These are phyloP conservation scores for Pseudogymnoascus sp. DNA, from an alignment of 2,329 filamentous ascomycete genomes.

Conservation along the genomic window DNA sequence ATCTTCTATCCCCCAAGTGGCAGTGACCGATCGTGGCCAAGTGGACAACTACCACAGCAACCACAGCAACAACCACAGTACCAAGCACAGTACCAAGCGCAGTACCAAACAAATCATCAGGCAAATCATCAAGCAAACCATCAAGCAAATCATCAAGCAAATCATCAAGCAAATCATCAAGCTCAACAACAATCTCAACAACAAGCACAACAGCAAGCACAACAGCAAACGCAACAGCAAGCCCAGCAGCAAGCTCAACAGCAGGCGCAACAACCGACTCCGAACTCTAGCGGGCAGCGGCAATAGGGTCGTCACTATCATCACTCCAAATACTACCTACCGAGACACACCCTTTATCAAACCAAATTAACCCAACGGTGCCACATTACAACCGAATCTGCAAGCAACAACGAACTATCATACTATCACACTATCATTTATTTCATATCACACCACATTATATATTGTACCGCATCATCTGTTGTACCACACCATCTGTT, in stretches of 20 bases:
- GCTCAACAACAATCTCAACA: background rate
- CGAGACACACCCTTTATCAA: background rate
- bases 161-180: background rate
- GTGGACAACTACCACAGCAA: conserved; percentile 16
- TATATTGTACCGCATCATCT: background rate
- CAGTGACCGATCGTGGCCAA: conserved; percentile 24
- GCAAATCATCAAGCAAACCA: background rate
- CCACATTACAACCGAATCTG: background rate
- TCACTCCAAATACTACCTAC: background rate
- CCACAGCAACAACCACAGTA: background rate
- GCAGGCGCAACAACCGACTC: background rate
- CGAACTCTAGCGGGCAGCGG: background rate
- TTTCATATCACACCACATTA: background rate
- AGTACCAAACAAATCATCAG: background rate
- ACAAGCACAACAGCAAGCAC: background rate
- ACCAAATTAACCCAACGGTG: background rate
- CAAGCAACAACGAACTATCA: background rate
- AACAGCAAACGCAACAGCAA: background rate
- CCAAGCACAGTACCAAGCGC: background rate
- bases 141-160: background rate
- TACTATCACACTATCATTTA: background rate
- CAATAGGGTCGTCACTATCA: background rate
- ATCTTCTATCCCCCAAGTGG: conserved; percentile 22
- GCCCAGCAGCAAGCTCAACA: background rate
- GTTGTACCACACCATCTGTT: background rate